phyloP scores from a whole-genome alignment of 495 filamentous ascomycete genomes.

The Lepidopterella palustris region DNA sequence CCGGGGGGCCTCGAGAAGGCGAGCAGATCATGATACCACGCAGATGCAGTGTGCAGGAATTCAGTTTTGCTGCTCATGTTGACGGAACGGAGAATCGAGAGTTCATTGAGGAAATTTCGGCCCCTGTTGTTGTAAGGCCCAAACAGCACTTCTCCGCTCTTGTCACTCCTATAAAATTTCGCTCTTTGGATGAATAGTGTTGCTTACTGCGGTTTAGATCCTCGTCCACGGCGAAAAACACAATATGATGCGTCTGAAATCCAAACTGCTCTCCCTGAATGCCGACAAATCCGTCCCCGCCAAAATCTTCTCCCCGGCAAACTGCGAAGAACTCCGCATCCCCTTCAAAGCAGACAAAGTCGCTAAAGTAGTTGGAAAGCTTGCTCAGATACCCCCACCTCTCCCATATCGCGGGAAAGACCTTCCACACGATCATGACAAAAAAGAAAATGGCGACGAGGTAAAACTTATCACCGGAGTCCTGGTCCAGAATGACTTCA shows the following conservation, averaged over 20 bases:
- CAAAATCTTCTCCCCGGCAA: constrained; percentile 87
- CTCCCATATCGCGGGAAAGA: constrained; percentile 6
- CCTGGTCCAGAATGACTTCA: constrained; percentile 93
- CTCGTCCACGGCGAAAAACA: constrained; percentile 95
- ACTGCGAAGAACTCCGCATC: constrained; percentile 91
- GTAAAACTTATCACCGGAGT: constrained; percentile 72
- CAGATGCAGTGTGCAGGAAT: constrained; percentile 84
- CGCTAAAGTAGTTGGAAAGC: constrained; percentile 90
- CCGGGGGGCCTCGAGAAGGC: constrained; percentile 42
- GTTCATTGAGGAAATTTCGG: constrained; percentile 87
- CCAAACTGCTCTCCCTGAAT: constrained; percentile 86
- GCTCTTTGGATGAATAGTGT: not conserved
- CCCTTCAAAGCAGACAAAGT: constrained; percentile 94
- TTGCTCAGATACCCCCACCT: constrained; percentile 73
- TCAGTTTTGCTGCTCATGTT: constrained; percentile 92
- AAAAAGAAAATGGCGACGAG: constrained; percentile 42
- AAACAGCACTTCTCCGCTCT: not conserved
- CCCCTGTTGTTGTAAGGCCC: constrained; percentile 78
- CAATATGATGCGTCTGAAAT: constrained; percentile 96
- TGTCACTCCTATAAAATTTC: too few relatives aligned
- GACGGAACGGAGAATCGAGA: constrained; percentile 91
- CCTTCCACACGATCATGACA: constrained; percentile 25
- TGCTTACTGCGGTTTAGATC: too few relatives aligned
- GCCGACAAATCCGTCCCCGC: constrained; percentile 67
- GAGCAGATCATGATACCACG: constrained; percentile 87